Evolutionary conservation across 2,329 filamentous ascomycete genomes (phyloP).

Genomic region (Aspergillus sp.): DNA sequence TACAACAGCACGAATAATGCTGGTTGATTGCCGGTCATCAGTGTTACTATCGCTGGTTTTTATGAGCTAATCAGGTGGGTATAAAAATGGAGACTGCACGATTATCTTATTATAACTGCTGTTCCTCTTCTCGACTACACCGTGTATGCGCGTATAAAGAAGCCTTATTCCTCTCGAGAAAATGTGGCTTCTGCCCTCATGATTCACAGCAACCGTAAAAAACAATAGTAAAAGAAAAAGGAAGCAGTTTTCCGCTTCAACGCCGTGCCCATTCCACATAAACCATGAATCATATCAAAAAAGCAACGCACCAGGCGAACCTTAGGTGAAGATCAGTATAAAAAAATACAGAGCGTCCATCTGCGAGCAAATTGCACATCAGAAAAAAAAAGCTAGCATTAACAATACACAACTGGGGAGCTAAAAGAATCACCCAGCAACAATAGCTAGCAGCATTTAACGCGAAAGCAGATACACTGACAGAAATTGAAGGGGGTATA

Average conservation of each 20-base stretch:
- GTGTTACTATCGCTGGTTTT: constrained; percentile 1
- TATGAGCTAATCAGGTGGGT: background rate
- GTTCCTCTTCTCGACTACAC: background rate
- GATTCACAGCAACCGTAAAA: background rate
- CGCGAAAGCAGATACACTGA: background rate
- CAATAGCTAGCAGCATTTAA: background rate
- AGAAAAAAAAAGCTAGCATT: background rate
- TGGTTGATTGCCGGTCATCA: background rate
- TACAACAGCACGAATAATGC: background rate
- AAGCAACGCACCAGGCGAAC: background rate
- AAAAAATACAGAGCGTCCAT: background rate
- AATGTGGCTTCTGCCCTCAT: background rate
- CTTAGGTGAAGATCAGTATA: background rate
- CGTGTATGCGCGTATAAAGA: background rate
- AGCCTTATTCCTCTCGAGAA: background rate
- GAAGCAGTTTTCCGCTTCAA: background rate
- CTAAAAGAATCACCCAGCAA: background rate
- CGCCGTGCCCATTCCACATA: background rate
- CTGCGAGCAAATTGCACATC: background rate
- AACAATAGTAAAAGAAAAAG: background rate
- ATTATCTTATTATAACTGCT: background rate
- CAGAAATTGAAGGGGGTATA: background rate
- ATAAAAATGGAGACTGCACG: background rate
- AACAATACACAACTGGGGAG: background rate
- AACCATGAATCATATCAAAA: background rate